Evolutionary conservation across 1,139 yeast genomes (phyloP).

Genomic region (Chernovozyma sophiae-reginae): DNA sequence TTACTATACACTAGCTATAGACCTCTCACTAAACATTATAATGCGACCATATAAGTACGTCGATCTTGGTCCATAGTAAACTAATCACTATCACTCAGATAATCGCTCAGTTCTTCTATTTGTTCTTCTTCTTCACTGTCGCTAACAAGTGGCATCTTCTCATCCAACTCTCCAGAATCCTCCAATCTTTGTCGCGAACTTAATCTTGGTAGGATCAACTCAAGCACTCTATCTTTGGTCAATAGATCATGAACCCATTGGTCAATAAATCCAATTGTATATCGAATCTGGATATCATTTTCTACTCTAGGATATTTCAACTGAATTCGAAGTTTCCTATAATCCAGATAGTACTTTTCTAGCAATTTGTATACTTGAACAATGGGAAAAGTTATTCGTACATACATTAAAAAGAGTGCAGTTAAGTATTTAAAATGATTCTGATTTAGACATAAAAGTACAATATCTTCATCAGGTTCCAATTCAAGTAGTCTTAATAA

Average conservation of each 20-base stretch:
- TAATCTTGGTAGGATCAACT: slow-evolving; percentile 58
- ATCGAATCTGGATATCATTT: slow-evolving; percentile 23
- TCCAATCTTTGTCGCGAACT: slow-evolving; percentile 33
- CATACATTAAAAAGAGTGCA: slow-evolving; percentile 55
- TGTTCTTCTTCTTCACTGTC: slow-evolving; percentile 10
- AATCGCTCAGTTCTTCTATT: slow-evolving; percentile 9
- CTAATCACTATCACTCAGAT: slow-evolving; percentile 28
- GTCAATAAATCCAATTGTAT: slow-evolving; percentile 47
- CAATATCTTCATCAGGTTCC: slow-evolving; percentile 52
- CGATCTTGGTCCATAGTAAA: too few relatives aligned
- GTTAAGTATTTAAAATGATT: slow-evolving; percentile 64
- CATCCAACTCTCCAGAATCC: slow-evolving; percentile 34
- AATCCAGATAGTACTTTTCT: slow-evolving; percentile 54
- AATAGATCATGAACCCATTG: slow-evolving; percentile 56
- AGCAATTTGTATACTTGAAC: slow-evolving; percentile 43
- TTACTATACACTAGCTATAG: too few relatives aligned
- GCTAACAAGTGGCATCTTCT: slow-evolving; percentile 25
- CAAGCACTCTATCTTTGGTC: slow-evolving; percentile 48
- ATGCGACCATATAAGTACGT: too few relatives aligned
- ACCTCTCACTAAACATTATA: too few relatives aligned
- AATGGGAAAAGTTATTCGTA: slow-evolving; percentile 47
- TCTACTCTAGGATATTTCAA: slow-evolving; percentile 23
- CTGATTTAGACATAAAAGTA: slow-evolving; percentile 50
- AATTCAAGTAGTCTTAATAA: slow-evolving; percentile 60
- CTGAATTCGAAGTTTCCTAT: slow-evolving; percentile 41